Evolutionary conservation across 2,329 filamentous ascomycete genomes (phyloP).

Genomic region (Fusarium verticillioides): DNA sequence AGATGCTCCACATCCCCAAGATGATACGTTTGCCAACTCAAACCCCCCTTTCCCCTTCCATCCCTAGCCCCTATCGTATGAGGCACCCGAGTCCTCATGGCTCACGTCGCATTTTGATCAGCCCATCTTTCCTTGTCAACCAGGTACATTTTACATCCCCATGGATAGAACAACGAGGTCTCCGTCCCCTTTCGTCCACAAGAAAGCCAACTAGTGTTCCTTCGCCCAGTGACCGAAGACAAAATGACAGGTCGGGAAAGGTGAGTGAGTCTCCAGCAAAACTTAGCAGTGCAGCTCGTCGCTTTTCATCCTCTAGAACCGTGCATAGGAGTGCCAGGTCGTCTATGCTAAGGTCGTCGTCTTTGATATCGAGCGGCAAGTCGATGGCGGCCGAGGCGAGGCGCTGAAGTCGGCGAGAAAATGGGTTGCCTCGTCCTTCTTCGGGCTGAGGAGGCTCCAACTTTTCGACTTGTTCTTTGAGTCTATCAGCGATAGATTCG

Average conservation of each 20-base stretch:
- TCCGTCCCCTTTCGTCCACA: background rate
- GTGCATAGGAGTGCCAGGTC: background rate
- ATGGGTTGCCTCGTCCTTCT: background rate
- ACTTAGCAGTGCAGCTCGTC: background rate
- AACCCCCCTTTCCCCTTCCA: rapidly evolving
- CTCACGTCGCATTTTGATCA: background rate
- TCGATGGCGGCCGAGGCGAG: background rate
- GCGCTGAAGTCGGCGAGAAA: background rate
- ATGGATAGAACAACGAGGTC: background rate
- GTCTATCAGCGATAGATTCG: background rate
- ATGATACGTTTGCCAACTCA: too few relatives aligned
- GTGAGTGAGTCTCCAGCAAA: background rate
- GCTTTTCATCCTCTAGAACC: background rate
- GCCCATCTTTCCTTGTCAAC: background rate
- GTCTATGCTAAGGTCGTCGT: background rate
- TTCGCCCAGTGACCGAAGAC: background rate
- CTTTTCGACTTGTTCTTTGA: background rate
- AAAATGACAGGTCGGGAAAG: background rate
- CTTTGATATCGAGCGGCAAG: background rate
- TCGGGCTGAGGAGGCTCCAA: too few relatives aligned
- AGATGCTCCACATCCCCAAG: too few relatives aligned
- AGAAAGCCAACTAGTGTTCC: background rate
- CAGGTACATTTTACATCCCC: background rate
- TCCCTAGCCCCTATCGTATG: background rate
- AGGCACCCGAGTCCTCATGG: background rate